A percentile compares a stretch with the other conserved stretches of the same genome.
These are phyloP conservation scores for Fusarium oligoseptatum DNA, from an alignment of 2,329 filamentous ascomycete genomes.

Conservation along the genomic window DNA sequence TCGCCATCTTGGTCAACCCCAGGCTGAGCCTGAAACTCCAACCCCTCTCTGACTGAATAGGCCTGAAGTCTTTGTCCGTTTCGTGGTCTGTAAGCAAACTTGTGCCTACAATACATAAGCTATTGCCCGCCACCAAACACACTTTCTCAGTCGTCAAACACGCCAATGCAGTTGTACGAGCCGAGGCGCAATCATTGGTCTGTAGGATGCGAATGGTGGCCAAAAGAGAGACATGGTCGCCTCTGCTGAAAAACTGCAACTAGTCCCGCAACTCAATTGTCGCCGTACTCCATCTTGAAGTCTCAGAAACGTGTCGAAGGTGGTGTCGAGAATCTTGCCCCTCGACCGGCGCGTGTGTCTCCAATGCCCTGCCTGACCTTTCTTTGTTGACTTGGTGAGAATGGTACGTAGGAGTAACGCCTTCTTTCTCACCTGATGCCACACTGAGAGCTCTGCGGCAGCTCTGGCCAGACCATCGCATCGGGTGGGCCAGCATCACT, in stretches of 20 bases:
- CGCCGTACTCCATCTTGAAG: neutral
- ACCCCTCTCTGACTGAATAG: slow-evolving; percentile 4
- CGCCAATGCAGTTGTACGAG: slow-evolving; percentile 26
- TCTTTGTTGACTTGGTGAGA: slow-evolving; percentile 4
- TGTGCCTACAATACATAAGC: neutral
- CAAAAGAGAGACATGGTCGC: slow-evolving; percentile 12
- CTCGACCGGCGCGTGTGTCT: neutral
- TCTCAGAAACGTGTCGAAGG: slow-evolving; percentile 1
- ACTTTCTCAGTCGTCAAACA: slow-evolving; percentile 29
- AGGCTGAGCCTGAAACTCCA: slow-evolving; percentile 33
- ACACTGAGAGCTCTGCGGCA: neutral
- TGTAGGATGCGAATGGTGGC: slow-evolving; percentile 4
- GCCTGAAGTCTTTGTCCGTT: slow-evolving; percentile 1
- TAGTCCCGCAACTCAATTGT: slow-evolving; percentile 11
- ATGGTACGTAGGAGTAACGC: neutral
- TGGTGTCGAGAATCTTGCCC: slow-evolving; percentile 14
- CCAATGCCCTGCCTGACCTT: neutral
- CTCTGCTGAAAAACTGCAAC: slow-evolving; percentile 22
- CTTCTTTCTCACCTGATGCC: neutral
- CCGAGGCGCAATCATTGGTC: slow-evolving; percentile 1
- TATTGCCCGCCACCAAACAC: slow-evolving; percentile 16
- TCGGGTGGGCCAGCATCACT: neutral
- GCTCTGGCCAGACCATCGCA: neutral
- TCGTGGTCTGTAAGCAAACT: neutral
- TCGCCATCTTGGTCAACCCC: slow-evolving; percentile 25